Conservation (phyloP, 805 yeast species). For the Cyberlindnera sargentensis region DNA sequence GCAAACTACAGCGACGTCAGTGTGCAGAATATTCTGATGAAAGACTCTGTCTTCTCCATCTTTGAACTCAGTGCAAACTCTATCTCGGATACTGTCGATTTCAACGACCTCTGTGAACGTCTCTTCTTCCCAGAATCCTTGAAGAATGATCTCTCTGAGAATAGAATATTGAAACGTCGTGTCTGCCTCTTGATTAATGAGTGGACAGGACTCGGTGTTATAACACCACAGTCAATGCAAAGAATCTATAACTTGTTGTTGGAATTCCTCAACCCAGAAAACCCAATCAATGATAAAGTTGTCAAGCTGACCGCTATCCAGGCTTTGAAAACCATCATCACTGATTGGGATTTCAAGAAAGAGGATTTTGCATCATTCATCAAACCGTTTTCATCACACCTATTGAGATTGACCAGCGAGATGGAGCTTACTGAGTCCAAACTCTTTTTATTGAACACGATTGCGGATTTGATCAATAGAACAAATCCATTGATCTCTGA, state of each 20-base stretch:
- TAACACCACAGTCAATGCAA: conserved; percentile 46
- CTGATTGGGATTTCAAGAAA: conserved; percentile 83
- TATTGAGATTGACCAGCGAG: conserved; percentile 42
- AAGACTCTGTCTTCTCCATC: conserved; percentile 77
- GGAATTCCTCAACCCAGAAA: conserved; percentile 38
- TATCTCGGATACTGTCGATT: conserved; percentile 58
- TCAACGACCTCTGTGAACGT: conserved; percentile 52
- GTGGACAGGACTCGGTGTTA: conserved; percentile 67
- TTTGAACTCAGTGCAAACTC: conserved; percentile 71
- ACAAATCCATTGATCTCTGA: conserved; percentile 57
- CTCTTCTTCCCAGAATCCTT: conserved; percentile 59
- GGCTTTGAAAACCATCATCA: conserved; percentile 60
- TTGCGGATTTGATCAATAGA: conserved; percentile 55
- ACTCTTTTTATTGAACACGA: conserved; percentile 59
- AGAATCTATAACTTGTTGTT: conserved; percentile 53
- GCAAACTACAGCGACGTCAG: conserved; percentile 24
- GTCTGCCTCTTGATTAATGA: conserved; percentile 70
- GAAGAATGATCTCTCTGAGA: conserved; percentile 39
- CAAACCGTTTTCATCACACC: conserved; percentile 40
- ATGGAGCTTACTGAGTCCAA: conserved; percentile 68
- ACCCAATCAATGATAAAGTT: conserved; percentile 62
- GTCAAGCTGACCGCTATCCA: conserved; percentile 71
- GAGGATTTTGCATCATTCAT: conserved; percentile 60
- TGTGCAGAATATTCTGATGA: conserved; percentile 49
- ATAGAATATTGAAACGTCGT: conserved; percentile 66